A percentile compares a stretch with the other conserved stretches of the same genome.
These are phyloP conservation scores for Fusarium sp. DNA, from an alignment of 2,329 filamentous ascomycete species.

Conservation along the genomic window DNA sequence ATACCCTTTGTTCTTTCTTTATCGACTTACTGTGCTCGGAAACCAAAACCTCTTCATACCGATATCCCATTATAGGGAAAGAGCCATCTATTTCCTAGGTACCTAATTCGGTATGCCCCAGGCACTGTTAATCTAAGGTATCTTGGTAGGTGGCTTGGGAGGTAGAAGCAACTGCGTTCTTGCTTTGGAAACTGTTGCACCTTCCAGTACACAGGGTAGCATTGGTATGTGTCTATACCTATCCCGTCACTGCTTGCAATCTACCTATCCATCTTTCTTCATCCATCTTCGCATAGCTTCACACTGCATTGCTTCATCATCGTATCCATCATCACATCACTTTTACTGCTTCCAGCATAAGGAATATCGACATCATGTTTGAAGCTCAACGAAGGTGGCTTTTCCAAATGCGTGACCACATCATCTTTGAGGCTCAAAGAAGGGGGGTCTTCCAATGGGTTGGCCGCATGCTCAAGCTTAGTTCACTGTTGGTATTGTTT, in stretches of 20 bases:
- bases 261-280: background rate
- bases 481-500: background rate
- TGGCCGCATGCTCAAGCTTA: background rate
- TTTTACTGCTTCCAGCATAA: background rate
- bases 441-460: background rate
- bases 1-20: conserved; percentile 26
- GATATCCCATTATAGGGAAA: background rate
- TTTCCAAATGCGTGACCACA: background rate
- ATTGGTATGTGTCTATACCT: background rate
- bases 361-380: background rate
- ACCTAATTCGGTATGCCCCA: background rate
- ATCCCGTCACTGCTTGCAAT: background rate
- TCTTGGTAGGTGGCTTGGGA: background rate
- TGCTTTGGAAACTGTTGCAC: background rate
- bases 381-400: background rate
- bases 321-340: background rate
- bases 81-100: background rate
- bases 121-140: background rate
- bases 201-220: background rate
- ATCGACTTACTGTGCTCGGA: background rate
- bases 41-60: background rate
- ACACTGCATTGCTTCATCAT: background rate
- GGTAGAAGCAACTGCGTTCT: background rate
- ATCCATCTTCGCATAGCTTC: background rate
- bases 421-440: background rate